Conservation (phyloP, 305 asterid genomes). For the Solanum aculeatissimum region DNA sequence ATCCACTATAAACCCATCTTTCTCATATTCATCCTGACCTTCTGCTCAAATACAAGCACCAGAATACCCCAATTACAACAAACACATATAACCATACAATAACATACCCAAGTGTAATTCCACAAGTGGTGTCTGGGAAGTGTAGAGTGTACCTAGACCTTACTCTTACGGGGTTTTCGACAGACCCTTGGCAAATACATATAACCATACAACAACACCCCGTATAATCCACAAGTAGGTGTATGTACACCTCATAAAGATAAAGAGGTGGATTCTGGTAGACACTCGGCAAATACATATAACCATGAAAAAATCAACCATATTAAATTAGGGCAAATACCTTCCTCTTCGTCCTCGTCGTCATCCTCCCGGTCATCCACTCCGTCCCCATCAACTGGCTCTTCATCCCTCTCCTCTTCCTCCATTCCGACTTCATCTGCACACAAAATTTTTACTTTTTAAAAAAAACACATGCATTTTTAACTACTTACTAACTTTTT, state of each 20-base stretch:
- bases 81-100: neutral
- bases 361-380: conserved; percentile 43
- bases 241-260: neutral
- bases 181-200: neutral
- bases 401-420: conserved; percentile 76
- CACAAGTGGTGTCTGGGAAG: neutral
- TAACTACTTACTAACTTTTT: neutral
- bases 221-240: neutral
- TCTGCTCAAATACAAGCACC: conserved; percentile 25
- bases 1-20: conserved; percentile 92
- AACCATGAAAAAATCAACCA: neutral
- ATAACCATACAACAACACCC: neutral
- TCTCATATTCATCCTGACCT: conserved; percentile 90
- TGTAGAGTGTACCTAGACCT: neutral
- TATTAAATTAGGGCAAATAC: conserved; percentile 14
- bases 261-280: neutral
- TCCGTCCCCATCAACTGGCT: conserved; percentile 39
- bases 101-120: neutral
- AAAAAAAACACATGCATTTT: neutral
- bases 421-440: conserved; percentile 67
- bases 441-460: neutral
- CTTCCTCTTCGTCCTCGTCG: conserved; percentile 85
- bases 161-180: neutral
- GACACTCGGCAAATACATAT: neutral
- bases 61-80: conserved; percentile 2